A percentile compares a stretch with the other conserved stretches of the same genome.
These are phyloP conservation scores for Monsonia emarginata DNA, from an alignment of 441 rosid species.

Conservation along the genomic window DNA sequence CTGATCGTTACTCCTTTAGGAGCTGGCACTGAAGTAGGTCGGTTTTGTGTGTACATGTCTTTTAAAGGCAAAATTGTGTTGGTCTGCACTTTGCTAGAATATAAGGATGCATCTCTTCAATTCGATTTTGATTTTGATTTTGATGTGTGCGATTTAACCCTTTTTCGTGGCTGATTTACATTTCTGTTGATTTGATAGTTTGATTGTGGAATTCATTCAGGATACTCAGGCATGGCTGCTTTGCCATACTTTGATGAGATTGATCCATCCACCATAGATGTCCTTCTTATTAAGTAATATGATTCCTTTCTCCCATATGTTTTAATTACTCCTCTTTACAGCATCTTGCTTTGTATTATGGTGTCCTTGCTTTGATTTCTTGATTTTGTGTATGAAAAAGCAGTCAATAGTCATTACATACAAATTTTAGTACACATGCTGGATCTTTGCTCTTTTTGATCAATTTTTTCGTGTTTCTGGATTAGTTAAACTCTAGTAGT, in stretches of 20 bases:
- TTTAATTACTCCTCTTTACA: neutral
- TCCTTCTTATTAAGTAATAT: slow-evolving; percentile 78
- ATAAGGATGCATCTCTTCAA: neutral
- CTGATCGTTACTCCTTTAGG: slow-evolving; percentile 70
- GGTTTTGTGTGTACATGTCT: slow-evolving; percentile 78
- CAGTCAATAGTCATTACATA: too few species aligned
- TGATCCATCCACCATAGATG: slow-evolving; percentile 77
- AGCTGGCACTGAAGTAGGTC: slow-evolving; percentile 86
- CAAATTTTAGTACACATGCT: neutral
- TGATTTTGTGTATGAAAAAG: neutral
- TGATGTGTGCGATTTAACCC: neutral
- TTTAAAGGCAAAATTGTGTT: slow-evolving; percentile 63
- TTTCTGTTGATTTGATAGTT: slow-evolving; percentile 28
- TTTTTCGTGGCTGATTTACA: neutral
- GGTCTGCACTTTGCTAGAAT: slow-evolving; percentile 26
- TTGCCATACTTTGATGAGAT: slow-evolving; percentile 87
- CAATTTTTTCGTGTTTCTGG: neutral
- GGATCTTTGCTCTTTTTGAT: neutral
- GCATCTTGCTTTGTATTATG: neutral
- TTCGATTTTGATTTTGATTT: neutral
- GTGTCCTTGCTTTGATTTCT: neutral
- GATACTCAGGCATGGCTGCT: slow-evolving; percentile 84
- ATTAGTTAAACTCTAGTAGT: neutral
- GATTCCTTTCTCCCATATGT: slow-evolving; percentile 10
- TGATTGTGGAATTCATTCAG: slow-evolving; percentile 88